These are phyloP conservation scores for Psophocarpus tetragonolobus DNA, from an alignment of 306 rosid genomes.

Conservation along the genomic window DNA sequence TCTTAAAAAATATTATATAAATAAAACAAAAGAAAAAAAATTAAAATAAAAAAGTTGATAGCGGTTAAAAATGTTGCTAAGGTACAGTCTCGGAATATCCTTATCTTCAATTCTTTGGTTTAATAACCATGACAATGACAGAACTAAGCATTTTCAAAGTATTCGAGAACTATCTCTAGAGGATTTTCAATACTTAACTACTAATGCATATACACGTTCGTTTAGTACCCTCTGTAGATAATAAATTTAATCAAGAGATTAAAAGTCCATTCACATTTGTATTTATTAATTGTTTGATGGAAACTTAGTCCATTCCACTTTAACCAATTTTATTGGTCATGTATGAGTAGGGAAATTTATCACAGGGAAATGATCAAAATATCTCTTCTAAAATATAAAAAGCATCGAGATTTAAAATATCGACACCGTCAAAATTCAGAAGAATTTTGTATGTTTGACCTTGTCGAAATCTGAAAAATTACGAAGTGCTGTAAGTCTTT, in stretches of 20 bases:
- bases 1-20: too few species aligned
- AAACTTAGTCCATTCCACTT: constrained; percentile 1
- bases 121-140: constrained; percentile 31
- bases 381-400: too few species aligned
- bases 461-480: too few species aligned
- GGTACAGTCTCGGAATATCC: constrained; percentile 33
- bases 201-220: background rate
- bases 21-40: background rate
- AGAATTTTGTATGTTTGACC: too few species aligned
- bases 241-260: background rate
- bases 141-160: background rate
- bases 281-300: too few species aligned
- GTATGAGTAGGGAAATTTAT: too few species aligned
- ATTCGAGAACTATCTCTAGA: constrained; percentile 12
- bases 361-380: too few species aligned
- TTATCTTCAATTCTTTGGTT: constrained; percentile 26
- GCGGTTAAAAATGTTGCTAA: background rate
- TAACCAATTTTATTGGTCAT: background rate
- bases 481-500: too few species aligned
- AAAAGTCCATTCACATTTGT: background rate
- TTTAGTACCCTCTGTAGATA: background rate
- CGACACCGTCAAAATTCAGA: too few species aligned
- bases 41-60: background rate
- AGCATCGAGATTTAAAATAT: too few species aligned
- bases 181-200: background rate